Evolutionary conservation across 768 basidiomycete genomes (phyloP), one percentile per base, ranked within the genome.

Genomic region (Boletus eberwhitei): DNA sequence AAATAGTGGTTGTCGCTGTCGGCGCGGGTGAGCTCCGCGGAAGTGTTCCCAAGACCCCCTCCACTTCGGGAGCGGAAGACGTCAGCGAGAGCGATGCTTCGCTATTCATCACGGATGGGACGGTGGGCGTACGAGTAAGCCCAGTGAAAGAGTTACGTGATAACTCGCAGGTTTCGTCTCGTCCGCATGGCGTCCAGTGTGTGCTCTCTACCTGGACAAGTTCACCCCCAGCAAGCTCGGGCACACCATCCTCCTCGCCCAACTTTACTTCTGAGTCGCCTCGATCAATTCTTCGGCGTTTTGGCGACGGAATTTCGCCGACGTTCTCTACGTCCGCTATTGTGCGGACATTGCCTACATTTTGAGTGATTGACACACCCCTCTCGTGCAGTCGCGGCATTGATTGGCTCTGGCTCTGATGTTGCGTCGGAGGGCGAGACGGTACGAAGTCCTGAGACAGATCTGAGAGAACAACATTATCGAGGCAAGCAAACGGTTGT

Each of bases 201-300:
- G 12, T 34, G 11, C 2, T 21, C 29, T 45, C 50, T 40, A n/a
- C 37, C n/a, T 19, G 37, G 24, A 17, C 2, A 21, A 26, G 22
- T 26, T 46, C 29, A 34, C 16, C 31, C 21, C 26, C 45, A 12
- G 3, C 4, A 12, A 26, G 31, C 29, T 38, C 24, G 26, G 16
- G 3, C 2, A 16, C 0, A 9, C 24, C 36, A 11, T 14, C 19
- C 8, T 50, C 42, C 2, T 50, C 44, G 8, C 9, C 42, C n/a
- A 22, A 8, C 3, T 24, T 40, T 11, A 16, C 14, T 8, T 37
- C 34, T 7, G 50, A 37, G 2, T 22, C 45, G 2, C 53, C 60
- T 43, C 35, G 48, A 41, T 61, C 63, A 5, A 60, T 21, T 43
- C 53, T 61, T 14, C 42, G 53, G 13, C 60, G 65, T 45, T 70